phyloP scores from a whole-genome alignment of 805 yeast species.

The Peterozyma toletana region DNA sequence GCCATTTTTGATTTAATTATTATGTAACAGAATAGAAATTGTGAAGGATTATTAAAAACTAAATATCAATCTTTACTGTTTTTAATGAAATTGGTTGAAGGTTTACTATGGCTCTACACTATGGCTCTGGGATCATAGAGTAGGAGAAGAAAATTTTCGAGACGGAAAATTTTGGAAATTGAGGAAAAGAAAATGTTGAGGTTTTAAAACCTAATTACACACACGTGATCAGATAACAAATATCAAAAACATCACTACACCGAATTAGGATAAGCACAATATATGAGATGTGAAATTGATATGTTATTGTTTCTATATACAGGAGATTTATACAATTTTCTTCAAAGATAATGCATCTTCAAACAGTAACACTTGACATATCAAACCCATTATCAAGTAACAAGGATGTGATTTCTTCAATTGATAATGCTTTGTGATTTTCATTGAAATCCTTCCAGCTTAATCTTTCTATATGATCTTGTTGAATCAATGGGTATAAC shows the following conservation, averaged over 20 bases:
- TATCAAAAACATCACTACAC: too few relatives aligned
- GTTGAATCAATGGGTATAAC: slow-evolving; percentile 44
- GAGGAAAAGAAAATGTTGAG: too few relatives aligned
- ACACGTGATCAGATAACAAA: too few relatives aligned
- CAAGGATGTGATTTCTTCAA: slow-evolving; percentile 40
- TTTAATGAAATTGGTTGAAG: too few relatives aligned
- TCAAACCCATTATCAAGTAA: slow-evolving; percentile 39
- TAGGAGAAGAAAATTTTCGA: too few relatives aligned
- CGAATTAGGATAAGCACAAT: neutral
- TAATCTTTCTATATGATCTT: slow-evolving; percentile 31
- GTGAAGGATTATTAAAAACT: too few relatives aligned
- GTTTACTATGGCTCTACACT: too few relatives aligned
- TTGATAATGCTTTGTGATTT: slow-evolving; percentile 33
- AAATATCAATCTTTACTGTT: too few relatives aligned
- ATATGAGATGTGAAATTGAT: slow-evolving; percentile 8
- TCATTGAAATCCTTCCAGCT: slow-evolving; percentile 40
- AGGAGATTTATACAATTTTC: neutral
- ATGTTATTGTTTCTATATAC: slow-evolving; percentile 6
- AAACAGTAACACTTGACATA: slow-evolving; percentile 12
- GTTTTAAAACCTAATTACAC: too few relatives aligned
- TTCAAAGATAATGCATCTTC: neutral
- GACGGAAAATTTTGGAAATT: too few relatives aligned
- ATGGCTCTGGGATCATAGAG: too few relatives aligned
- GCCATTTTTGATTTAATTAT: slow-evolving; percentile 36
- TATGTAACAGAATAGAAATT: too few relatives aligned